These are phyloP conservation scores for Saxophila tyrrhenica DNA, from an alignment of 495 filamentous ascomycete species.

Conservation along the genomic window DNA sequence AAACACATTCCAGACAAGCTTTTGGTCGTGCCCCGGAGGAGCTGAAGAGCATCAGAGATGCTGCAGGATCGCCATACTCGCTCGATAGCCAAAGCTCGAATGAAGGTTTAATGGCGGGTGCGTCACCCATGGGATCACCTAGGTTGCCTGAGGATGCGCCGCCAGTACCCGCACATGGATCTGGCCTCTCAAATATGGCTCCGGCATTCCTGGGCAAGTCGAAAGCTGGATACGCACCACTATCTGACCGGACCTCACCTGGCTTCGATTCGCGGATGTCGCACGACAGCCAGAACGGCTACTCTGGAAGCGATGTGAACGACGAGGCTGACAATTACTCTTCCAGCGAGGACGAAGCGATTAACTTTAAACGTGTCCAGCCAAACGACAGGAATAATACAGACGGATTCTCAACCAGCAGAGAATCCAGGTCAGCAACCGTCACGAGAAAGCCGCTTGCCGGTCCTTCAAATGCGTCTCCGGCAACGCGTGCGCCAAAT, in stretches of 20 bases:
- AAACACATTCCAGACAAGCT: constrained; percentile 9
- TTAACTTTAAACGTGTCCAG: background rate
- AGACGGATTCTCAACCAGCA: background rate
- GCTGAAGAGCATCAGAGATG: constrained; percentile 16
- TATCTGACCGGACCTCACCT: constrained; percentile 10
- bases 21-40: constrained; percentile 20
- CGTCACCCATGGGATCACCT: constrained; percentile 11
- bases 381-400: background rate
- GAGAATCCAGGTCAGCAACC: background rate
- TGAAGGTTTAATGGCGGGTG: constrained; percentile 20
- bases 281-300: constrained; percentile 4
- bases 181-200: background rate
- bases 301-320: background rate
- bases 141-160: constrained; percentile 11
- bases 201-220: constrained; percentile 7
- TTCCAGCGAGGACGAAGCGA: background rate
- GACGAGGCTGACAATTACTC: background rate
- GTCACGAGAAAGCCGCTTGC: background rate
- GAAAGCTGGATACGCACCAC: constrained; percentile 9
- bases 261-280: constrained; percentile 8
- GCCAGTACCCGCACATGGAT: constrained; percentile 4
- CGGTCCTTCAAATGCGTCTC: background rate
- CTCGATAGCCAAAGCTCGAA: constrained; percentile 24
- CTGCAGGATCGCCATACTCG: constrained; percentile 22
- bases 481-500: background rate